Percentiles rank a stretch among this genome's conserved stretches.
Conservation (phyloP, 495 filamentous ascomycete genomes). For the Mycothermus thermophilus region DNA sequence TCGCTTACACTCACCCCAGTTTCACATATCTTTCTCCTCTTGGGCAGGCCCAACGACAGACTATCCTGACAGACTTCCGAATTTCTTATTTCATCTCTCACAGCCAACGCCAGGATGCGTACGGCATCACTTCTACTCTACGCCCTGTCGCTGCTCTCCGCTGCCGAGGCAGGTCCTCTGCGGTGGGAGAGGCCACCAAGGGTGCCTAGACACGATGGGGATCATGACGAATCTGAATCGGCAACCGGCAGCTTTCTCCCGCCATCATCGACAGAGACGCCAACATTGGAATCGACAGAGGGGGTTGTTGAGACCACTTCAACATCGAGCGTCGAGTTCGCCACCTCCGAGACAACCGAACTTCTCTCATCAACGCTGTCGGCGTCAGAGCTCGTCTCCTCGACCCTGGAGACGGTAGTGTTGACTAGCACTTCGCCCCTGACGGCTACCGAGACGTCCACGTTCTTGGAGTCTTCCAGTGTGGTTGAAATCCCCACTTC, state of each 20-base stretch:
- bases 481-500: too few relatives aligned
- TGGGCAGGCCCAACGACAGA: background rate
- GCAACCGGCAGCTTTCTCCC: background rate
- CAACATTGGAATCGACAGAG: background rate
- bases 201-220: slow-evolving; percentile 1
- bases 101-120: slow-evolving; percentile 11
- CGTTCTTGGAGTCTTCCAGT: too few relatives aligned
- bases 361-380: background rate
- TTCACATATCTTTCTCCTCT: slow-evolving; percentile 1
- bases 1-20: background rate
- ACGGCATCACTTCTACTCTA: slow-evolving; percentile 5
- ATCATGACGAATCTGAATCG: background rate
- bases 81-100: too few relatives aligned
- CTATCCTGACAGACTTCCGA: too few relatives aligned
- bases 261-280: background rate
- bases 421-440: too few relatives aligned
- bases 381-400: too few relatives aligned
- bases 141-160: slow-evolving; percentile 5
- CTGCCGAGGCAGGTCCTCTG: slow-evolving; percentile 18
- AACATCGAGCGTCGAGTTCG: background rate
- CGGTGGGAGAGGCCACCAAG: background rate
- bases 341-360: background rate
- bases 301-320: background rate
- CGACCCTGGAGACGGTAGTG: too few relatives aligned
- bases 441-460: too few relatives aligned